These are phyloP conservation scores for Mortierella sp. DNA, from an alignment of 371 early-diverging fungal species.

Conservation along the genomic window DNA sequence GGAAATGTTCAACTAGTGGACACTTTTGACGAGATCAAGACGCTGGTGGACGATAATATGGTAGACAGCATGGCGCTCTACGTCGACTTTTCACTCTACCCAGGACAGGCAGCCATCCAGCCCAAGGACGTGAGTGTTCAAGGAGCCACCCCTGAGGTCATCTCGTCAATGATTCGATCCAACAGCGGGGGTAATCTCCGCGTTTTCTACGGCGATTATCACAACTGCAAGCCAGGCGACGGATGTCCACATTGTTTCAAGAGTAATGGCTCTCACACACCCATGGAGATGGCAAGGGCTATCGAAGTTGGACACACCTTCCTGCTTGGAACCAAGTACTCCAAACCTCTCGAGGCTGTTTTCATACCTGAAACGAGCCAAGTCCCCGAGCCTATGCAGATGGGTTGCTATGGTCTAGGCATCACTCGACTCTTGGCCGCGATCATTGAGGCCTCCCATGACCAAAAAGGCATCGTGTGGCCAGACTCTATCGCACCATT, in stretches of 20 bases:
- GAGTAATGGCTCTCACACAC: constrained; percentile 15
- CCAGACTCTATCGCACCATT: constrained; percentile 83
- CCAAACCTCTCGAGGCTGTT: constrained; percentile 70
- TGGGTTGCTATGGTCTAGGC: constrained; percentile 96
- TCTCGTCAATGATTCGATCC: constrained; percentile 18
- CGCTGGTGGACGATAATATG: constrained; percentile 21
- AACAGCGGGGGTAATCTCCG: background rate
- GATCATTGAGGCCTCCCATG: constrained; percentile 75
- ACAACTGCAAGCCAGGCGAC: constrained; percentile 71
- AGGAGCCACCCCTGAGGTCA: constrained; percentile 19
- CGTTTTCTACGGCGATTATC: constrained; percentile 61
- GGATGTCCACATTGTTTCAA: constrained; percentile 67
- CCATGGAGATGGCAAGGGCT: constrained; percentile 66
- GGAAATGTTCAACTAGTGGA: constrained; percentile 30
- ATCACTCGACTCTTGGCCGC: constrained; percentile 84
- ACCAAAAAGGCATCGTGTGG: constrained; percentile 81
- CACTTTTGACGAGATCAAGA: constrained; percentile 29
- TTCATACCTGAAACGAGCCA: constrained; percentile 53
- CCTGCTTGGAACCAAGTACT: constrained; percentile 90
- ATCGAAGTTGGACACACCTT: constrained; percentile 95
- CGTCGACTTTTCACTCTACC: constrained; percentile 44
- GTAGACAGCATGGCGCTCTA: constrained; percentile 31
- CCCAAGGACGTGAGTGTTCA: constrained; percentile 17
- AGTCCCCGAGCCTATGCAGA: constrained; percentile 67
- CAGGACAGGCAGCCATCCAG: constrained; percentile 21